These are phyloP conservation scores for Apiospora malaysiana DNA, from an alignment of 2,329 filamentous ascomycete genomes.

Conservation along the genomic window DNA sequence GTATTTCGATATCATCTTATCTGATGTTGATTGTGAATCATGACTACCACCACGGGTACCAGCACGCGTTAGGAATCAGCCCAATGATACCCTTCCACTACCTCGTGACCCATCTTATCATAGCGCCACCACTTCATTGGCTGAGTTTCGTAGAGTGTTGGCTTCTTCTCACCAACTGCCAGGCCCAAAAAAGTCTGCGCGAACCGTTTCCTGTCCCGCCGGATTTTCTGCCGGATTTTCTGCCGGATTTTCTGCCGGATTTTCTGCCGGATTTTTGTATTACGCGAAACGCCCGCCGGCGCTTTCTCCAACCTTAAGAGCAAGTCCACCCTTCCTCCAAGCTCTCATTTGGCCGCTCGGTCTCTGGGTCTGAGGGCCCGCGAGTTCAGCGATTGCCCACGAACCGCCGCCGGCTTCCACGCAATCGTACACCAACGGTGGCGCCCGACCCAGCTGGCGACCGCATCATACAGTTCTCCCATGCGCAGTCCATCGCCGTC, in stretches of 20 bases:
- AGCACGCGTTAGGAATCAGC: neutral
- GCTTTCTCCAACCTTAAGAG: neutral
- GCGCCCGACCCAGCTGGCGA: neutral
- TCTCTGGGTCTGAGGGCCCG: neutral
- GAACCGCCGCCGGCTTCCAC: neutral
- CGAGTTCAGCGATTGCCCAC: neutral
- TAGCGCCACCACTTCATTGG: neutral
- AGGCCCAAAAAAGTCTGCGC: neutral
- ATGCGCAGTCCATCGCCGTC: neutral
- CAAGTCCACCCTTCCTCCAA: neutral
- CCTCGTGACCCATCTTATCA: neutral
- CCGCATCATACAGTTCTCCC: neutral
- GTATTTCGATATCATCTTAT: too few relatives aligned
- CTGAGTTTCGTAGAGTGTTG: neutral
- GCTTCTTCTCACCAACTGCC: neutral
- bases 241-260: too few relatives aligned
- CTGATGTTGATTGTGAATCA: too few relatives aligned
- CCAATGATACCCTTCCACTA: neutral
- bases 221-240: too few relatives aligned
- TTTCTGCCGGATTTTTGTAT: too few relatives aligned
- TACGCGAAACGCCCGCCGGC: neutral
- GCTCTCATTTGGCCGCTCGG: neutral
- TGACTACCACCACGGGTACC: too few relatives aligned
- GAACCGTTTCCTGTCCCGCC: neutral
- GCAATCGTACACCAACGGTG: neutral